A percentile compares a stretch with the other conserved stretches of the same genome.
Evolutionary conservation across 306 rosid genomes (phyloP).

Genomic region (Prunus mongolica): DNA sequence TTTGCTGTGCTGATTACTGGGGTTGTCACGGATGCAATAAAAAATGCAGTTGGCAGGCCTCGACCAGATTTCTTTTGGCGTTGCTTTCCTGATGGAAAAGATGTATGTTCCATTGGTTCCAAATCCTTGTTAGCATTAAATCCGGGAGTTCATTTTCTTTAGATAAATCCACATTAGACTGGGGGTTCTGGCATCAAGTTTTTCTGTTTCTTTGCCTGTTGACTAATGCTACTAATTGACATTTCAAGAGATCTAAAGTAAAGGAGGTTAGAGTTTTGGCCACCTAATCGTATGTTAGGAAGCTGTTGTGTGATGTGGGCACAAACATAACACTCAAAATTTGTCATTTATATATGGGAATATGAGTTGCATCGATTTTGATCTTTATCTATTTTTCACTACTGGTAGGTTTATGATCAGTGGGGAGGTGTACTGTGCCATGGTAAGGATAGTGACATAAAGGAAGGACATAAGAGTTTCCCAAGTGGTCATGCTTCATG

Average conservation of each 20-base stretch:
- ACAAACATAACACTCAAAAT: no score
- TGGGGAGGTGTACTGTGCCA: slow-evolving; percentile 72
- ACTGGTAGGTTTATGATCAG: slow-evolving; percentile 49
- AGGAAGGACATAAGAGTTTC: slow-evolving; percentile 95
- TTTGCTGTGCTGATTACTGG: slow-evolving; percentile 76
- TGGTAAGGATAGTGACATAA: slow-evolving; percentile 64
- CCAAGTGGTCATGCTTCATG: slow-evolving; percentile 97
- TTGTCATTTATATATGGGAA: not conserved
- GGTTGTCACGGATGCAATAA: slow-evolving; percentile 78
- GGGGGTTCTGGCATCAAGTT: not conserved
- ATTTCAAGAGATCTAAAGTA: not conserved
- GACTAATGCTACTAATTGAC: no score
- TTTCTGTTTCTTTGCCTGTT: not conserved
- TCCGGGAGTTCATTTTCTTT: not conserved
- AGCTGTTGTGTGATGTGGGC: not conserved
- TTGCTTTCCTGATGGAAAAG: slow-evolving; percentile 82
- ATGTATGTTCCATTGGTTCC: slow-evolving; percentile 27
- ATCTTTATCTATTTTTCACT: not conserved
- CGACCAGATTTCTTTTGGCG: slow-evolving; percentile 99
- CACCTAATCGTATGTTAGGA: not conserved
- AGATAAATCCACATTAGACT: no score
- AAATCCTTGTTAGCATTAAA: not conserved
- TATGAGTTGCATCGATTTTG: not conserved
- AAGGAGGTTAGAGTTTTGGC: not conserved
- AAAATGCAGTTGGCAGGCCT: slow-evolving; percentile 87